phyloP scores from a whole-genome alignment of 805 yeast species.

The Sungouiella thailandica region DNA sequence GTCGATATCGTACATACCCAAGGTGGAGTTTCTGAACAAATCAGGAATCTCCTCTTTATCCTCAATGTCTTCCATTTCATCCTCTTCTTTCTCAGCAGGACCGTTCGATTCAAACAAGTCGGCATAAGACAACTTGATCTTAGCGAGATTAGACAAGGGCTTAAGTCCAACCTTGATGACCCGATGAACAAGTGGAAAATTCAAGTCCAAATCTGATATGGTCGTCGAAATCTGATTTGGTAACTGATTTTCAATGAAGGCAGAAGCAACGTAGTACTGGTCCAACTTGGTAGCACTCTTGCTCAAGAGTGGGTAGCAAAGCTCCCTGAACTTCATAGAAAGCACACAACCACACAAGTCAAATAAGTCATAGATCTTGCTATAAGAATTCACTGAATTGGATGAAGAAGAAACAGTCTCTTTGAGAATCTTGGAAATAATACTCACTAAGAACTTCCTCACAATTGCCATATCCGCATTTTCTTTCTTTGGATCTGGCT shows the following conservation, averaged over 20 bases:
- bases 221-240: constrained; percentile 54
- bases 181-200: constrained; percentile 60
- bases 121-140: constrained; percentile 51
- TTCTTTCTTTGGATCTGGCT: constrained; percentile 43
- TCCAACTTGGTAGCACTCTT: constrained; percentile 51
- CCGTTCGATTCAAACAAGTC: constrained; percentile 48
- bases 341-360: constrained; percentile 44
- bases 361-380: constrained; percentile 49
- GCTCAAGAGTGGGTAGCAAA: constrained; percentile 42
- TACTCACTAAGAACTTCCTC: constrained; percentile 68
- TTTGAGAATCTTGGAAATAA: constrained; percentile 55
- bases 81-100: constrained; percentile 50
- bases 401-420: constrained; percentile 41
- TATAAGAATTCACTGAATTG: constrained; percentile 43
- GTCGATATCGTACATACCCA: constrained; percentile 91
- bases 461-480: constrained; percentile 71
- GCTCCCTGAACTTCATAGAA: constrained; percentile 39
- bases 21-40: constrained; percentile 78
- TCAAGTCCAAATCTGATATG: constrained; percentile 64
- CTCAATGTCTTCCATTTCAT: constrained; percentile 47
- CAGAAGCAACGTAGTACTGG: constrained; percentile 56
- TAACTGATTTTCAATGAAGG: constrained; percentile 64
- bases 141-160: constrained; percentile 54
- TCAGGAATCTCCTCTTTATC: constrained; percentile 73
- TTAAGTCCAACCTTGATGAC: constrained; percentile 56